Conservation (phyloP, 495 filamentous ascomycete genomes). For the Penicillium verhagenii region DNA sequence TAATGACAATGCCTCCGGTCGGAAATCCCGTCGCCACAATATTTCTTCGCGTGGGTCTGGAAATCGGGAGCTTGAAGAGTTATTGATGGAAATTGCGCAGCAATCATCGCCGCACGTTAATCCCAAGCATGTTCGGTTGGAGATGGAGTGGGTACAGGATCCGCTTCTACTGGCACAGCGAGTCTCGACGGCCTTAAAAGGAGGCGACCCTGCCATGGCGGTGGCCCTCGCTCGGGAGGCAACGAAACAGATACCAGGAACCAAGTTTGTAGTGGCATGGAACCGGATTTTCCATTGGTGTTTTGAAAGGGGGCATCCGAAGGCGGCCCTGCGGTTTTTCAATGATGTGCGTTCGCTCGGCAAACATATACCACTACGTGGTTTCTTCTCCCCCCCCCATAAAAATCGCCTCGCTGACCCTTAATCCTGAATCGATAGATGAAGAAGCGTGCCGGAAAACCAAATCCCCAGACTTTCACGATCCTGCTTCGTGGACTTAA, state of each 20-base stretch:
- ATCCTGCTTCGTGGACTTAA: slow-evolving; percentile 77
- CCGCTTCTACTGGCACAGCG: slow-evolving; percentile 63
- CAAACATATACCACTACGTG: background rate
- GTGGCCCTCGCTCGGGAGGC: slow-evolving; percentile 62
- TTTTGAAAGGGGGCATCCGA: slow-evolving; percentile 56
- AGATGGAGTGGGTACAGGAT: slow-evolving; percentile 65
- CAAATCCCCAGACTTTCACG: slow-evolving; percentile 76
- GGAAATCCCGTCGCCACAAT: background rate
- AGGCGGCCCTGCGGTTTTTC: slow-evolving; percentile 69
- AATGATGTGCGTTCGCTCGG: slow-evolving; percentile 65
- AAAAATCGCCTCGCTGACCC: background rate
- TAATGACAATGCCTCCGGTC: background rate
- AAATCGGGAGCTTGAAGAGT: background rate
- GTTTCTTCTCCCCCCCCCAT: no score
- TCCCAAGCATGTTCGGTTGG: slow-evolving; percentile 22
- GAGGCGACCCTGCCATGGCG: slow-evolving; percentile 61
- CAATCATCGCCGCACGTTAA: background rate
- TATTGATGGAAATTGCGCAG: slow-evolving; percentile 1
- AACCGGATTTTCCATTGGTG: slow-evolving; percentile 78
- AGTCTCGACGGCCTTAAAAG: slow-evolving; percentile 53
- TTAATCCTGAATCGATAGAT: slow-evolving; percentile 54
- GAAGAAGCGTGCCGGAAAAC: slow-evolving; percentile 82
- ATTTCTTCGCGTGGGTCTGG: background rate
- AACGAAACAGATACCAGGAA: slow-evolving; percentile 42
- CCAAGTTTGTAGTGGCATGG: slow-evolving; percentile 72